Evolutionary conservation across 768 basidiomycete genomes (phyloP).

Genomic region (Phylloporus sp.): DNA sequence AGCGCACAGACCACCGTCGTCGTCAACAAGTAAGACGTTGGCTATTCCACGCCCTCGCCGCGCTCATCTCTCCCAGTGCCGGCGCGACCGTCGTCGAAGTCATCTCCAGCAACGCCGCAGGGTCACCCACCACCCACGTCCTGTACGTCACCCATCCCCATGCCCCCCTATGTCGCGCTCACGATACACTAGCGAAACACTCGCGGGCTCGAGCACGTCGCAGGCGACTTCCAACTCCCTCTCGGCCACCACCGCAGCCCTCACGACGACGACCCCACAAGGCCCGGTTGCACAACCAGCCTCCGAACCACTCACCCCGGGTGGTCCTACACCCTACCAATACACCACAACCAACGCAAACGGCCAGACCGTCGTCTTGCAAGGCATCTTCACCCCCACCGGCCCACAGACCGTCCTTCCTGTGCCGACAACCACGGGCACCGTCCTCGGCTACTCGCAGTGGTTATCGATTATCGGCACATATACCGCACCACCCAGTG

Average conservation of each 20-base stretch:
- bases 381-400: slow-evolving; percentile 31
- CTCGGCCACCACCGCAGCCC: slow-evolving; percentile 15
- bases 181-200: slow-evolving; percentile 9
- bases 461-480: slow-evolving; percentile 31
- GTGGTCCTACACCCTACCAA: slow-evolving; percentile 45
- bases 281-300: slow-evolving; percentile 51
- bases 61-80: slow-evolving; percentile 29
- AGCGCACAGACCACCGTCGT: slow-evolving; percentile 47
- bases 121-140: slow-evolving; percentile 37
- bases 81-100: slow-evolving; percentile 52
- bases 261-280: slow-evolving; percentile 17
- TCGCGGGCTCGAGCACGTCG: slow-evolving; percentile 10
- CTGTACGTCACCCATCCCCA: slow-evolving; percentile 39
- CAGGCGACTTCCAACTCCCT: slow-evolving; percentile 19
- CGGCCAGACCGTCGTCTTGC: slow-evolving; percentile 20
- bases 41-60: background rate
- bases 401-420: slow-evolving; percentile 28
- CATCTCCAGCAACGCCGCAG: slow-evolving; percentile 37
- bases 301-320: slow-evolving; percentile 34
- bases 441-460: slow-evolving; percentile 26
- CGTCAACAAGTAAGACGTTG: slow-evolving; percentile 42
- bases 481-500: slow-evolving; percentile 23
- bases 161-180: slow-evolving; percentile 6
- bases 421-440: slow-evolving; percentile 22
- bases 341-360: slow-evolving; percentile 44